Conservation (phyloP, 2,329 filamentous ascomycete genomes). For the Exophiala aquamarina region DNA sequence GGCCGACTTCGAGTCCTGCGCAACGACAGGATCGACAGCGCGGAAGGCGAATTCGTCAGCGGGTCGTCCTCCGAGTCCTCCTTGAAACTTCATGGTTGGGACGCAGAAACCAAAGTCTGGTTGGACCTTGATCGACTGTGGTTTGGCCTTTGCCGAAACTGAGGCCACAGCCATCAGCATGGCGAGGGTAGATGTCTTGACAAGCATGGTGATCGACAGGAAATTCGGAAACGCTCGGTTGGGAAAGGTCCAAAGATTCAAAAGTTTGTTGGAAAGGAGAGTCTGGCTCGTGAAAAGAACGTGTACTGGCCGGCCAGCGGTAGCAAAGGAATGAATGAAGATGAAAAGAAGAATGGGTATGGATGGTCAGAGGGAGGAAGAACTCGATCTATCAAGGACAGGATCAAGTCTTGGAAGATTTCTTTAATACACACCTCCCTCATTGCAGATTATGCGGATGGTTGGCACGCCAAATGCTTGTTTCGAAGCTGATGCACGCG, state of each 20-base stretch:
- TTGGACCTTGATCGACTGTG: slow-evolving; percentile 29
- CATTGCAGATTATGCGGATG: slow-evolving; percentile 15
- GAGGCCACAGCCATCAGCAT: slow-evolving; percentile 18
- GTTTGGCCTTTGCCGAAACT: slow-evolving; percentile 21
- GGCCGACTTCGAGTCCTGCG: slow-evolving; percentile 62
- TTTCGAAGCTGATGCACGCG: slow-evolving; percentile 20
- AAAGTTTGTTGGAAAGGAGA: not conserved
- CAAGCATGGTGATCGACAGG: slow-evolving; percentile 18
- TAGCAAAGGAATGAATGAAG: slow-evolving; percentile 11
- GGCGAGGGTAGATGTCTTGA: slow-evolving; percentile 18
- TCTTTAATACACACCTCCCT: slow-evolving; percentile 16
- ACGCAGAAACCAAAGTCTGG: slow-evolving; percentile 51
- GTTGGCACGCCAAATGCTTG: slow-evolving; percentile 8
- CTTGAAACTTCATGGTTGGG: slow-evolving; percentile 59
- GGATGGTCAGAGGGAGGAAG: slow-evolving; percentile 11
- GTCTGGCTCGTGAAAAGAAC: slow-evolving; percentile 8
- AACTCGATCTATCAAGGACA: not conserved
- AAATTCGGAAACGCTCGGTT: too few relatives aligned
- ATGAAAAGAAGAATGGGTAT: slow-evolving; percentile 4
- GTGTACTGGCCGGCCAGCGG: slow-evolving; percentile 25
- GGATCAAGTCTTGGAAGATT: slow-evolving; percentile 20
- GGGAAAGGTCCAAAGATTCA: slow-evolving; percentile 4
- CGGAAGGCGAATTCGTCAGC: slow-evolving; percentile 67
- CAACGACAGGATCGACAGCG: slow-evolving; percentile 61
- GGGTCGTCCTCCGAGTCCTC: slow-evolving; percentile 52